These are phyloP conservation scores for Chlorella sorokiniana DNA, from an alignment of 139 green algal species.

Conservation along the genomic window DNA sequence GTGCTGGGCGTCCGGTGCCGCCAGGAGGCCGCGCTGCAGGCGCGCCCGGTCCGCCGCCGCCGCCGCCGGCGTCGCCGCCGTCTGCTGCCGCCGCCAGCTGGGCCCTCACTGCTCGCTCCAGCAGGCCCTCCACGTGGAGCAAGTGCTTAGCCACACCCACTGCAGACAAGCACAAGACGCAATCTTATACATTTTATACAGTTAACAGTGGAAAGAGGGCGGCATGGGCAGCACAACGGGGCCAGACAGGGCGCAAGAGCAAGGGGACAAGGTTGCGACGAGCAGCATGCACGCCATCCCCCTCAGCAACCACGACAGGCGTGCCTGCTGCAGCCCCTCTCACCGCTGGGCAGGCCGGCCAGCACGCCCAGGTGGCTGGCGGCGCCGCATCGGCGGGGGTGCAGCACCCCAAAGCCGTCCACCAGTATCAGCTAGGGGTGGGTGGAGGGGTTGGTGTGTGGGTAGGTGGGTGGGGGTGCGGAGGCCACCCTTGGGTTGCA, in stretches of 20 bases:
- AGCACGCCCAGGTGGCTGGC: conserved; percentile 71
- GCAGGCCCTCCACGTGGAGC: neutral
- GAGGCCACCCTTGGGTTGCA: too few species aligned
- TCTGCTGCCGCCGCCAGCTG: too few species aligned
- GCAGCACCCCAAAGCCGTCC: conserved; percentile 70
- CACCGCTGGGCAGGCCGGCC: conserved; percentile 58
- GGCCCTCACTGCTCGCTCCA: neutral
- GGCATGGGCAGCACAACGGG: neutral
- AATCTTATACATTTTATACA: neutral
- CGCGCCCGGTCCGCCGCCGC: neutral
- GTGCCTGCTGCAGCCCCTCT: conserved; percentile 61
- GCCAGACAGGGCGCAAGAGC: too few species aligned
- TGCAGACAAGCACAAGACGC: neutral
- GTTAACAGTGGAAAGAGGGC: neutral
- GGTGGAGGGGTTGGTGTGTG: neutral
- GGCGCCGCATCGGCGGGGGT: conserved; percentile 61
- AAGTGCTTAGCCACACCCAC: conserved; percentile 26
- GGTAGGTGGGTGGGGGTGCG: too few species aligned
- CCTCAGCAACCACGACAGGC: conserved; percentile 13
- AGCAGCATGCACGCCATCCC: neutral
- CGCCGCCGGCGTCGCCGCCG: neutral
- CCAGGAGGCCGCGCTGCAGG: neutral
- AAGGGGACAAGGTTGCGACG: neutral
- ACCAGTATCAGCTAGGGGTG: conserved; percentile 62
- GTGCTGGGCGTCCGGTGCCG: neutral